Base-by-base conservation (phyloP, 305 asterid genomes). In the Rubia balearica region DNA sequence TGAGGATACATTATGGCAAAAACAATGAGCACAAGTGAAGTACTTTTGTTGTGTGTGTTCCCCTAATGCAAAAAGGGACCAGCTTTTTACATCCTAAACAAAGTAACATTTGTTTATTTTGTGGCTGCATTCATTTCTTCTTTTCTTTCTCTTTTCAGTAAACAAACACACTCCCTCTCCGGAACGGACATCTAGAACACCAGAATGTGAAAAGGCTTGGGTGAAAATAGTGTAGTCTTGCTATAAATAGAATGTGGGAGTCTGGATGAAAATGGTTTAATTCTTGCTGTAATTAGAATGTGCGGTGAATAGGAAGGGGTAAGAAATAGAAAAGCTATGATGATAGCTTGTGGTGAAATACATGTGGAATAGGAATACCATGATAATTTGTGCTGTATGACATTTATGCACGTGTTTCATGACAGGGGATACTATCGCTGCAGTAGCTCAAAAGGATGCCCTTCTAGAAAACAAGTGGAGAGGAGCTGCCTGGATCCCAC, bases 401-500 rank as follows among this genome's bases (percentile, higher is more conserved):
- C 71, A 27, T 64, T 38, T 63, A 21, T 77, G 81, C 80, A 71
- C 74, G 79, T 73, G 59, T 77, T 75, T 79, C 78, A 78, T 82
- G 80, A 3, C 87, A 90, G 97, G 78, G 97, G 89, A 76, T 90
- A 90, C 75, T 90, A 90, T 78, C 75, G 94, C 70, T 90, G 97
- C 63, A 90, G 97, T 78, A 87, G 94, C 74, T 86, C 96, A 40
- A 90, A 87, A 79, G 95, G 96, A 0, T 90, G 97, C 76, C 92
- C 95, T 7, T 90, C 94, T 9, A 90, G 90, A 79, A 90, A 90
- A 78, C 97, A 90, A 85, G 97, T 90, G 3, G 97, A 90, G 74
- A 79, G 96, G 70, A 87, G 89, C 84, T 88, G 84, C 80, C 85
- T 77, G 33, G 90, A 90, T 82, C 96, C 96, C 81, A 85, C 96